Percentiles rank a stretch among this genome's conserved stretches.
Conservation (phyloP, 2,329 filamentous ascomycete species). For the Colletotrichum camelliae region DNA sequence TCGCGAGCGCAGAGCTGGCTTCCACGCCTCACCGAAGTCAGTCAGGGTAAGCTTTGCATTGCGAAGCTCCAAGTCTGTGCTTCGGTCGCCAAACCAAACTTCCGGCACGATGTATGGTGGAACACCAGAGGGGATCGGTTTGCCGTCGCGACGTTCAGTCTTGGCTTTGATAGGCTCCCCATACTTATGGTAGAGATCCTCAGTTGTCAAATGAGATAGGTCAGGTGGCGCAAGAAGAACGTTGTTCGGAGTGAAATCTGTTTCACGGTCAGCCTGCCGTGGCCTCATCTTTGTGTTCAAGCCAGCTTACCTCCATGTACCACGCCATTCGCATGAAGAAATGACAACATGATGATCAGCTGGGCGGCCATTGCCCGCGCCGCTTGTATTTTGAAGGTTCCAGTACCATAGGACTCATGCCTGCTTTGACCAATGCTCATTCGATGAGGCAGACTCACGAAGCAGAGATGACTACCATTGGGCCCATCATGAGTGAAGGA, state of each 20-base stretch:
- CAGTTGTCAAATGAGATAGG: rapidly evolving
- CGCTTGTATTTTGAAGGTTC: rapidly evolving
- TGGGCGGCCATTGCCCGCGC: background rate
- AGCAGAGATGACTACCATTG: background rate
- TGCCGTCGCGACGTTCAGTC: background rate
- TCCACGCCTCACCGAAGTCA: background rate
- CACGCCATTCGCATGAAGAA: background rate
- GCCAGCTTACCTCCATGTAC: background rate
- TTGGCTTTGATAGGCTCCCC: background rate
- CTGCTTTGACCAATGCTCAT: background rate
- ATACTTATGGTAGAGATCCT: background rate
- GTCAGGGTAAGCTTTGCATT: background rate
- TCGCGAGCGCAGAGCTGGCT: rapidly evolving
- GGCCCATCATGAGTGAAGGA: background rate
- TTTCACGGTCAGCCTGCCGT: background rate
- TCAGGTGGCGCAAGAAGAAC: background rate
- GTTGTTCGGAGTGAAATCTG: background rate
- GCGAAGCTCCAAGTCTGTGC: background rate
- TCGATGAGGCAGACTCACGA: background rate
- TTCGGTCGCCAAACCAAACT: background rate
- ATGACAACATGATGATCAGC: rapidly evolving
- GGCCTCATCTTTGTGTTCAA: too few relatives aligned
- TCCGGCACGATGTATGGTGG: background rate
- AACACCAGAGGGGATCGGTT: rapidly evolving
- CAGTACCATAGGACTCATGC: rapidly evolving